Evolutionary conservation across 768 basidiomycete genomes (phyloP).

Genomic region (Auricularia auricula-judae): DNA sequence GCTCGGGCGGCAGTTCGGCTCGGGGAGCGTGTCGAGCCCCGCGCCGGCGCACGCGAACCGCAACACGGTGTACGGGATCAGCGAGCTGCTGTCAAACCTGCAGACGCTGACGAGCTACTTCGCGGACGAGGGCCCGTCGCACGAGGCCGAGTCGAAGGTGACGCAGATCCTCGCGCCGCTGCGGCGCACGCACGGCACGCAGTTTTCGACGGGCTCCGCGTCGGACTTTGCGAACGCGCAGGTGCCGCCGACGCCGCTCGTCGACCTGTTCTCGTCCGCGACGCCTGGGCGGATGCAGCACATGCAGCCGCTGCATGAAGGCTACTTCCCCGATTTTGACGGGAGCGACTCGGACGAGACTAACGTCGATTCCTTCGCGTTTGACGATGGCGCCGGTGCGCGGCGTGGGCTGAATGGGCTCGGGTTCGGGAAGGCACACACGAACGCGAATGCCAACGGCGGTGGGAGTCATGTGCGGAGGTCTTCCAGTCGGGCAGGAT

Average conservation of each 20-base stretch:
- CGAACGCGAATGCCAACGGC: too few species aligned
- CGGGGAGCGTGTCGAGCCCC: not conserved
- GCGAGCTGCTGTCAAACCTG: not conserved
- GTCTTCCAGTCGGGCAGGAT: too few species aligned
- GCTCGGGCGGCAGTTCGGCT: not conserved
- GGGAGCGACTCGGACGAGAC: not conserved
- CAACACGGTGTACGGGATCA: conserved; percentile 1
- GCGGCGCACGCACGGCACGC: not conserved
- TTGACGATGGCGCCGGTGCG: not conserved
- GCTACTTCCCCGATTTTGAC: conserved; percentile 1
- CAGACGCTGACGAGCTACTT: not conserved
- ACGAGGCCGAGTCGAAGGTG: not conserved
- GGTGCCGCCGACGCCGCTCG: not conserved
- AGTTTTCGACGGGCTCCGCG: not conserved
- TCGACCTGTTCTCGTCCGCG: not conserved
- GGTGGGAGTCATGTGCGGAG: too few species aligned
- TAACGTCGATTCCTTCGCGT: not conserved
- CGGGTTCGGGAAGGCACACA: too few species aligned
- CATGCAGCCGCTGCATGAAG: not conserved
- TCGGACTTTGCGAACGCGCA: not conserved
- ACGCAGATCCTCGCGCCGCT: not conserved
- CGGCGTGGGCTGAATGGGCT: not conserved
- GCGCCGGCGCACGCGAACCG: not conserved
- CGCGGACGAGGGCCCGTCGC: conserved; percentile 1
- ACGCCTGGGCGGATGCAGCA: not conserved